These are phyloP conservation scores for Apodospora peruviana DNA, from an alignment of 495 filamentous ascomycete genomes.

Conservation along the genomic window DNA sequence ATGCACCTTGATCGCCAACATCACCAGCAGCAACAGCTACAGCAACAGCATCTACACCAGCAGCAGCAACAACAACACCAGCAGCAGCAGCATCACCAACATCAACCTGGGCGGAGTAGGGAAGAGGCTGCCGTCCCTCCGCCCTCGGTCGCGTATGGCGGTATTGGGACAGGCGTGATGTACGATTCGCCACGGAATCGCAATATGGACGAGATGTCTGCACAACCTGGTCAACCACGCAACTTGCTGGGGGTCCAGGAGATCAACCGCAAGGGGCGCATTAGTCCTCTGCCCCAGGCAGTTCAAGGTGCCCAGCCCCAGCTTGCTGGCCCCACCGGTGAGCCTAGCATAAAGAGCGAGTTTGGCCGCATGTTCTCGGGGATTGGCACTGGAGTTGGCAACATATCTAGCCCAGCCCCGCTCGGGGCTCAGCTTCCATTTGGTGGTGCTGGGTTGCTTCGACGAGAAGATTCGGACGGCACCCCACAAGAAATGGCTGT, in stretches of 20 bases:
- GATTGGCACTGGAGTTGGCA: conserved; percentile 78
- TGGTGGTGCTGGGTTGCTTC: conserved; percentile 27
- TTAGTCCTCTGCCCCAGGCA: conserved; percentile 82
- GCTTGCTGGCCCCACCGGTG: conserved; percentile 64
- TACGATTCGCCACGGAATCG: conserved; percentile 39
- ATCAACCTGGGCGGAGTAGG: conserved; percentile 22
- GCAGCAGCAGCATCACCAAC: conserved; percentile 21
- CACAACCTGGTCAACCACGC: conserved; percentile 37
- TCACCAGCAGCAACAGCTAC: conserved; percentile 25
- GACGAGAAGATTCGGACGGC: conserved; percentile 43
- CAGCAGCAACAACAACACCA: conserved; percentile 21
- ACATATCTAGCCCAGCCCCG: conserved; percentile 47
- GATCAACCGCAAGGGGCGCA: conserved; percentile 57
- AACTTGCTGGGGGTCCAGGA: conserved; percentile 55
- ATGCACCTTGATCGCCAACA: conserved; percentile 32
- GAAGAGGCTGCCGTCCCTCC: conserved; percentile 35
- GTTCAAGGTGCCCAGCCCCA: conserved; percentile 87
- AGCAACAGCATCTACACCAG: conserved; percentile 18
- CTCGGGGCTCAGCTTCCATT: conserved; percentile 42
- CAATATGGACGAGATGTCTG: conserved; percentile 54
- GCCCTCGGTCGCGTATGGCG: conserved; percentile 39
- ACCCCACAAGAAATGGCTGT: conserved; percentile 25
- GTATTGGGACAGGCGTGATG: conserved; percentile 24
- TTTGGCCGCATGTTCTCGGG: conserved; percentile 89
- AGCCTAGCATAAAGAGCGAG: conserved; percentile 84